Conservation (phyloP, 495 filamentous ascomycete species). For the Hypoxylon intermedium region DNA sequence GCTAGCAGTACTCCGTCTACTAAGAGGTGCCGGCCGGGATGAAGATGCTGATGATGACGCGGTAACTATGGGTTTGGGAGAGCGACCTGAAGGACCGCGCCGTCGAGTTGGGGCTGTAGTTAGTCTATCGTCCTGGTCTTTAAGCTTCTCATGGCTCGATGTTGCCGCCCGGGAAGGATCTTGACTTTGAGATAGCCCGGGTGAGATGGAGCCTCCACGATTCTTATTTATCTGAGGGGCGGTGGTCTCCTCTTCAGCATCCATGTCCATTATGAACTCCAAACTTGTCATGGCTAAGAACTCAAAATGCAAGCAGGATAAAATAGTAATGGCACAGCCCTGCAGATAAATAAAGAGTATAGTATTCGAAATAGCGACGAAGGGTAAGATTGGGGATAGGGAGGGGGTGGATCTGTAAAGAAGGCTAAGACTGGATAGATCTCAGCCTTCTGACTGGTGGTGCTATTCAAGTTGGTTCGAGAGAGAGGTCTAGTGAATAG, state of each 20-base stretch:
- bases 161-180: conserved; percentile 47
- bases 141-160: conserved; percentile 34
- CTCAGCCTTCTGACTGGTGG: conserved; percentile 44
- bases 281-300: conserved; percentile 55
- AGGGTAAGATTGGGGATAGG: conserved; percentile 37
- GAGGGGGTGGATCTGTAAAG: conserved; percentile 43
- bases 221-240: conserved; percentile 41
- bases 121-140: conserved; percentile 40
- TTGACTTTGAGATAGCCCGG: conserved; percentile 47
- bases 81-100: conserved; percentile 36
- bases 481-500: conserved; percentile 33
- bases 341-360: conserved; percentile 49
- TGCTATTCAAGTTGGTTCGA: conserved; percentile 35
- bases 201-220: conserved; percentile 39
- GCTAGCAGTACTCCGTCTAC: conserved; percentile 52
- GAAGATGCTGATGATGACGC: conserved; percentile 39
- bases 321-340: conserved; percentile 44
- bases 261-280: conserved; percentile 59
- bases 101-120: conserved; percentile 37
- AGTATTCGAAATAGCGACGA: conserved; percentile 41
- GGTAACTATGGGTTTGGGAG: conserved; percentile 37
- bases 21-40: conserved; percentile 42
- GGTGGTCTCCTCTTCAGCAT: conserved; percentile 51
- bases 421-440: conserved; percentile 39
- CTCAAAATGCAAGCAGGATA: conserved; percentile 53